Percentiles rank a stretch among this genome's conserved stretches.
phyloP scores from a whole-genome alignment of 306 rosid genomes.

The Lupinus albus region DNA sequence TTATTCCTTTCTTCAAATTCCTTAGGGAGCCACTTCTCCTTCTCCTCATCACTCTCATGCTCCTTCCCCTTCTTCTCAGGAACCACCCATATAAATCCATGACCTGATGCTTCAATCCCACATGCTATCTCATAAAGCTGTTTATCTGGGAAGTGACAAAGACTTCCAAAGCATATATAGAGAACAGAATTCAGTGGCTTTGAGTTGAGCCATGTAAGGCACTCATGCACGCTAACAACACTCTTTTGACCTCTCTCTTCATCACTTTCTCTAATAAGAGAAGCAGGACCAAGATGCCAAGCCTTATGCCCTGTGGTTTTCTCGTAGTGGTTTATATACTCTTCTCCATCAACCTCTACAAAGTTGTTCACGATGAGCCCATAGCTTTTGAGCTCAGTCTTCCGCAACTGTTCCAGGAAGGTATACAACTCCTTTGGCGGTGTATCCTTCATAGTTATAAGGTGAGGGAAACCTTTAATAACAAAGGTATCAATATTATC shows the following conservation, averaged over 20 bases:
- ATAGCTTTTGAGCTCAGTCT: slow-evolving; percentile 34
- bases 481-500: neutral
- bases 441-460: slow-evolving; percentile 19
- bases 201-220: slow-evolving; percentile 40
- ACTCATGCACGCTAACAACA: slow-evolving; percentile 25
- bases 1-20: slow-evolving; percentile 29
- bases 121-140: slow-evolving; percentile 45
- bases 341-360: slow-evolving; percentile 34
- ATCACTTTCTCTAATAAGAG: slow-evolving; percentile 31
- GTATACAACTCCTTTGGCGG: neutral
- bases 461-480: slow-evolving; percentile 38
- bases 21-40: slow-evolving; percentile 43
- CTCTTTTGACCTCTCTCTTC: slow-evolving; percentile 34
- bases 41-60: slow-evolving; percentile 18
- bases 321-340: slow-evolving; percentile 23
- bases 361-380: slow-evolving; percentile 43
- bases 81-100: slow-evolving; percentile 45
- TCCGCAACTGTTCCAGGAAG: neutral
- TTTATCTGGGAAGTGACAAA: slow-evolving; percentile 22
- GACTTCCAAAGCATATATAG: slow-evolving; percentile 42
- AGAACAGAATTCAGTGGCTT: slow-evolving; percentile 36
- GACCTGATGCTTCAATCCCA: slow-evolving; percentile 31
- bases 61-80: slow-evolving; percentile 41
- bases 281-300: slow-evolving; percentile 49
- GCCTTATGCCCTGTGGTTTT: slow-evolving; percentile 17